Base-by-base conservation (phyloP, 495 filamentous ascomycete genomes). In the Podospora appendiculata region DNA sequence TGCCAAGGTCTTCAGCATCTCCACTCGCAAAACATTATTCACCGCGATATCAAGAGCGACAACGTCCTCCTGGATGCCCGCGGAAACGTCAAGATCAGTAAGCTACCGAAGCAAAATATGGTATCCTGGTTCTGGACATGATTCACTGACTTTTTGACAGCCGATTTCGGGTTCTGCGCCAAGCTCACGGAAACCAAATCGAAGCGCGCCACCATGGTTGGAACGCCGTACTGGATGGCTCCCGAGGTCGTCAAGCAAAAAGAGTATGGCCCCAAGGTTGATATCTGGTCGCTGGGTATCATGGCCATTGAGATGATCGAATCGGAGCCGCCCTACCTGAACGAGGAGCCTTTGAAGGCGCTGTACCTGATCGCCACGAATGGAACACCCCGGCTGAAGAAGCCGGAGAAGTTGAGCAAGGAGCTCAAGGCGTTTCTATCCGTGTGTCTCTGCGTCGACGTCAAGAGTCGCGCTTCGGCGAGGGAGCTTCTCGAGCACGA, bases 301-400 rank as follows among this genome's bases (percentile, higher is more conserved):
- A 98, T 98, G 93, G 90, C 93, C n/a, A 98, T 98, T 59, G 93
- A 98, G 74, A 96, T 98, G 94, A 98, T 98, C 63, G 94, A 98
- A 70, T 92, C 88, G 10, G 93, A 98, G 64, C 93, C 93, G 7
- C 93, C 93, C 0, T 97, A 98, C 68, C 80, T 97, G 25, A 97
- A 96, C 69, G 93, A 97, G 69, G 92, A 97, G 70, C 93, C 93
- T 0, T 80, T 98, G 34, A 98, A 97, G 77, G 93, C 88, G 11
- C 81, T 98, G 44, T 98, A 94, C 61, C 81, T 97, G 38, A 97
- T 98, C 62, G 93, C 93, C 35, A 98, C 94, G 54, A 95, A 98
- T 64, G 94, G 94, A 54, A 97, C 94, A 6, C 93, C 93, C 11
- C 83, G 89, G 16, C 79, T 98, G 45, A 97, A 97, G 87, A 95